Evolutionary conservation across 495 filamentous ascomycete species (phyloP).

Genomic region (Neurospora intermedia): DNA sequence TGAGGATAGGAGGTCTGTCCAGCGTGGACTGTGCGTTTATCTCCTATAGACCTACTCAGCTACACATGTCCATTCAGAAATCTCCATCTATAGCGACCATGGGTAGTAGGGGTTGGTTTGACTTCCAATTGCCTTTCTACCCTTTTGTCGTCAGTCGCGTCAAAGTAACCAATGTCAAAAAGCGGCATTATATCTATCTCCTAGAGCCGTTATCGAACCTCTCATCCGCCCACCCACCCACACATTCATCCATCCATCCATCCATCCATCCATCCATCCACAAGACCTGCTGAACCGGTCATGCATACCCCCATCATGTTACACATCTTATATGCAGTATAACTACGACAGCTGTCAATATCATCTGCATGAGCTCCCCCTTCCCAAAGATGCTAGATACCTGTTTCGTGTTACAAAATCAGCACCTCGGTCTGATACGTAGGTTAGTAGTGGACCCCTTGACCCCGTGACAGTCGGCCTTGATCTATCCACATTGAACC

Average conservation of each 20-base stretch:
- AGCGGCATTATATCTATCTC: not conserved
- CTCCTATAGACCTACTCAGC: not conserved
- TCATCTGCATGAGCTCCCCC: not conserved
- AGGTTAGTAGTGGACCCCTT: not conserved
- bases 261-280: not conserved
- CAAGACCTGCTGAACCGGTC: not conserved
- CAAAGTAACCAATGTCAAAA: not conserved
- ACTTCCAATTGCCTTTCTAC: not conserved
- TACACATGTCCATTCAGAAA: not conserved
- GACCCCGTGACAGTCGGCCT: not conserved
- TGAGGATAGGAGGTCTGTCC: not conserved
- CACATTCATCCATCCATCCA: not conserved
- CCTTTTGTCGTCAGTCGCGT: not conserved
- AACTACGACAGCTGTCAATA: conserved; percentile 1
- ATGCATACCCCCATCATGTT: not conserved
- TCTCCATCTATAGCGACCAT: too few relatives aligned
- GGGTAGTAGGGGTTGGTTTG: not conserved
- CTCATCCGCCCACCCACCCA: not conserved
- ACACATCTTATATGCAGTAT: not conserved
- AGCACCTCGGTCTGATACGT: not conserved
- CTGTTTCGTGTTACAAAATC: not conserved
- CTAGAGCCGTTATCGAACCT: not conserved
- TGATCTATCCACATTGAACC: not conserved
- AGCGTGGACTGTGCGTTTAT: not conserved
- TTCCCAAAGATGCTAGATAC: not conserved